Base-by-base conservation (phyloP, 1,284 basidiomycete species). In the Stygiomarasmius scandens region DNA sequence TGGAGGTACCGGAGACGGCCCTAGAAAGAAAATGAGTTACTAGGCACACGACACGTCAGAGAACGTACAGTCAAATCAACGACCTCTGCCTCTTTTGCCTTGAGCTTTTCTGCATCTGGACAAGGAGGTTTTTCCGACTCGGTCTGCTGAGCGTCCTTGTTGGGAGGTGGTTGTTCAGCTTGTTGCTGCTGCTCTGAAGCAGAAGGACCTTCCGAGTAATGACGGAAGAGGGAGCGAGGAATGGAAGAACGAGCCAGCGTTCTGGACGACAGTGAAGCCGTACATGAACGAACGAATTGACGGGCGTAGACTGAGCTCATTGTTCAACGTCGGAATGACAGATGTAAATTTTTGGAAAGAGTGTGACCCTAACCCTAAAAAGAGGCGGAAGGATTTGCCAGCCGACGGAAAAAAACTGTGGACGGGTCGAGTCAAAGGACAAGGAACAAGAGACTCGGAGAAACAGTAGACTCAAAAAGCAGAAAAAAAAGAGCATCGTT, bases 1-100 rank as follows among this genome's bases (percentile, higher is more conserved):
- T 93, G 90, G 58, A 92, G 80, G 71, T 96, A 96, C 59, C 90
- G 87, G 68, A 95, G 78, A 66, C 93, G 90, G 68, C 86, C 81
- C 93, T 95, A 62, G 23, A 55, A 27, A n/a, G 27, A 10, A 46
- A 47, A 22, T 23, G 32, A 19, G 32, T 38, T n/a, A 46, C 6
- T 32, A 6, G 29, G 20, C 19, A 47, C 8, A 29, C 25, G 19
- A 27, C 19, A 29, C 32, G 19, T 43, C 22, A 10, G 23, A 52
- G 22, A 11, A 78, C 88, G 67, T 68, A 93, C 90, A 52, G 85
- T 92, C 60, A 93, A 78, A 71, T 93, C 91, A 20, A 81, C 75
- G 20, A 85, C 83, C 70, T 92, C 89, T 16, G 76, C 80, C 69
- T 92, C 86, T 67, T 92, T 92, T 60, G 80, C 80, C 74, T 87